phyloP scores from a whole-genome alignment of 768 basidiomycete species.

The Lactarius tabidus region DNA sequence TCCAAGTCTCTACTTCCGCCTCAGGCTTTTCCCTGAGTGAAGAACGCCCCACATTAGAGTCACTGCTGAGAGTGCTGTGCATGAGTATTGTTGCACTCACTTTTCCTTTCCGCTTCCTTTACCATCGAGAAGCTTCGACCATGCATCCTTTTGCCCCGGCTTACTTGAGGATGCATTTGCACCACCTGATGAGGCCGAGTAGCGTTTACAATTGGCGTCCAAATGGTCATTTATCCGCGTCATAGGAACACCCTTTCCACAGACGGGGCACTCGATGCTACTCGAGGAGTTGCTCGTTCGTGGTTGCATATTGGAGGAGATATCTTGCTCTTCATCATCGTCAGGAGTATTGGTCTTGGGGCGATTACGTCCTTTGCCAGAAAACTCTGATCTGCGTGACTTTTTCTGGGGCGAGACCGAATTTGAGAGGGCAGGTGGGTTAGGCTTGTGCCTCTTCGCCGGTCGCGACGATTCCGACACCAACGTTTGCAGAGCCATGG shows the following conservation, averaged over 20 bases:
- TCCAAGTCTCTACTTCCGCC: not conserved
- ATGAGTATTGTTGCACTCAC: conserved; percentile 4
- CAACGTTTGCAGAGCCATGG: conserved; percentile 1
- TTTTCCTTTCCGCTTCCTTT: conserved; percentile 22
- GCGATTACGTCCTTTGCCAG: not conserved
- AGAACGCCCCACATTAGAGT: not conserved
- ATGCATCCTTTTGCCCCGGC: conserved; percentile 21
- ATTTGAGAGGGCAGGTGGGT: not conserved
- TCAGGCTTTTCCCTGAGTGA: conserved; percentile 5
- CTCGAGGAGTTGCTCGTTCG: not conserved
- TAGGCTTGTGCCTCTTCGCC: conserved; percentile 25
- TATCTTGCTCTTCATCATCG: conserved; percentile 2
- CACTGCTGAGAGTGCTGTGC: not conserved
- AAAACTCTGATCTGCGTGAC: not conserved
- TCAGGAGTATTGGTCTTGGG: not conserved
- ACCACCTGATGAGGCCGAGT: not conserved
- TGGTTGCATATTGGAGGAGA: not conserved
- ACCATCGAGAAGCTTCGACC: conserved; percentile 24
- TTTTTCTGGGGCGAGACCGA: not conserved
- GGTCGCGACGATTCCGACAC: conserved; percentile 11
- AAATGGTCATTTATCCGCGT: conserved; percentile 35
- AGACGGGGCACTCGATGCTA: conserved; percentile 14
- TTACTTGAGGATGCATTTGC: conserved; percentile 14
- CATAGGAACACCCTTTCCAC: conserved; percentile 27
- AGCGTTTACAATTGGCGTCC: conserved; percentile 33